Evolutionary conservation across 1,284 basidiomycete species (phyloP).

Genomic region (Mycena sp.): DNA sequence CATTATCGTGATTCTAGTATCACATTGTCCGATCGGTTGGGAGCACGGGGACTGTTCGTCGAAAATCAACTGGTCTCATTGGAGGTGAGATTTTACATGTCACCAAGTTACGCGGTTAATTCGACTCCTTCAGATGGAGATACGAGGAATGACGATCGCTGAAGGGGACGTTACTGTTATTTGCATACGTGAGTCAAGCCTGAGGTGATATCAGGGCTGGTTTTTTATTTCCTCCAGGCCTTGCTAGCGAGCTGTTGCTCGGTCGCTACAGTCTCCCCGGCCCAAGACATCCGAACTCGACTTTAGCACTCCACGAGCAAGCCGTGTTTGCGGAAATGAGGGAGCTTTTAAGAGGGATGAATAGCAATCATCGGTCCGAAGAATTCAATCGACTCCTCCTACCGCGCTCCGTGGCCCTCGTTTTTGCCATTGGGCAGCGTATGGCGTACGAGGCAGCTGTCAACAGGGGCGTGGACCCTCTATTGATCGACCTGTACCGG

Average conservation of each 20-base stretch:
- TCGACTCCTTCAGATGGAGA: no score
- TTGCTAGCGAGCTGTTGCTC: conserved; percentile 61
- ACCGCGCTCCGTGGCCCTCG: conserved; percentile 33
- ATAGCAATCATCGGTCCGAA: conserved; percentile 32
- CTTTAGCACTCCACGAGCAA: conserved; percentile 33
- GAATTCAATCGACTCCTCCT: conserved; percentile 36
- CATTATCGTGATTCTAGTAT: conserved; percentile 17
- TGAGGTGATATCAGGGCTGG: no score
- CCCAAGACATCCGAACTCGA: conserved; percentile 28
- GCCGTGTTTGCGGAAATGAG: conserved; percentile 28
- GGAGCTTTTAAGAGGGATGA: conserved; percentile 15
- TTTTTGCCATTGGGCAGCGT: conserved; percentile 44
- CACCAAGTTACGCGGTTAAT: no score
- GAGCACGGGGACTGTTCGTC: conserved; percentile 22
- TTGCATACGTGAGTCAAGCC: no score
- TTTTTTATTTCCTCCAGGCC: conserved; percentile 59
- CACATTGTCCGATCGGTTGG: conserved; percentile 17
- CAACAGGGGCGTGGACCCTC: conserved; percentile 27
- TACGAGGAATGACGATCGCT: no score
- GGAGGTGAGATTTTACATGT: conserved; percentile 5
- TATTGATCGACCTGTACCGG: conserved; percentile 36
- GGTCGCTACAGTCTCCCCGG: conserved; percentile 50
- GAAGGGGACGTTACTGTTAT: conserved; percentile 61
- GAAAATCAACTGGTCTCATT: conserved; percentile 17
- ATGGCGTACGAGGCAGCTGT: conserved; percentile 43